Evolutionary conservation across 768 basidiomycete genomes (phyloP).

Genomic region (Leccinum truebloodii): DNA sequence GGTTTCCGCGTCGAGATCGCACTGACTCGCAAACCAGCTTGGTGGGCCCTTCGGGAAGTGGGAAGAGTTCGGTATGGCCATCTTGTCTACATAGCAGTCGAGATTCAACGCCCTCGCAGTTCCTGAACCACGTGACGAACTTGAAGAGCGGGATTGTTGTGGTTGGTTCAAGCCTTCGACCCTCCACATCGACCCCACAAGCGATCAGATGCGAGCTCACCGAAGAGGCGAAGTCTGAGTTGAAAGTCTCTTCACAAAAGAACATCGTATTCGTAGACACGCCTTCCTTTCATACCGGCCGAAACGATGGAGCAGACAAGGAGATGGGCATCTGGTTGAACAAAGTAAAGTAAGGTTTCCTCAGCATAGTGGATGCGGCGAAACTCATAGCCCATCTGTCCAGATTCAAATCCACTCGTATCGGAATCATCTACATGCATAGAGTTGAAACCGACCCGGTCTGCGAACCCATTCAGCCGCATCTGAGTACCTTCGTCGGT

Average conservation of each 20-base stretch:
- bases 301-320: background rate
- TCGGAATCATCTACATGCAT: constrained; percentile 21
- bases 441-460: constrained; percentile 2
- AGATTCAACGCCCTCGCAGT: constrained; percentile 5
- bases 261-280: too few relatives aligned
- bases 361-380: background rate
- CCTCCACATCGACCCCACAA: background rate
- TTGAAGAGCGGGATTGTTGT: background rate
- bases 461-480: background rate
- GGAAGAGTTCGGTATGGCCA: constrained; percentile 21
- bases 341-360: background rate
- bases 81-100: background rate
- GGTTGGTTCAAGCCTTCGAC: background rate
- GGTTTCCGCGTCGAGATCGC: background rate
- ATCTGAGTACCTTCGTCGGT: constrained; percentile 12
- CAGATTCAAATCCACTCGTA: constrained; percentile 9
- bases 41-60: constrained; percentile 20
- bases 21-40: constrained; percentile 16
- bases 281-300: too few relatives aligned
- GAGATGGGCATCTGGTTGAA: constrained; percentile 10
- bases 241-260: too few relatives aligned
- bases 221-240: too few relatives aligned
- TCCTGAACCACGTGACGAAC: constrained; percentile 7
- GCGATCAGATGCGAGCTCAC: too few relatives aligned
- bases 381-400: background rate